Evolutionary conservation across 305 asterid genomes (phyloP), one percentile per base, ranked within the genome.

Genomic region (Fraxinus platypoda): DNA sequence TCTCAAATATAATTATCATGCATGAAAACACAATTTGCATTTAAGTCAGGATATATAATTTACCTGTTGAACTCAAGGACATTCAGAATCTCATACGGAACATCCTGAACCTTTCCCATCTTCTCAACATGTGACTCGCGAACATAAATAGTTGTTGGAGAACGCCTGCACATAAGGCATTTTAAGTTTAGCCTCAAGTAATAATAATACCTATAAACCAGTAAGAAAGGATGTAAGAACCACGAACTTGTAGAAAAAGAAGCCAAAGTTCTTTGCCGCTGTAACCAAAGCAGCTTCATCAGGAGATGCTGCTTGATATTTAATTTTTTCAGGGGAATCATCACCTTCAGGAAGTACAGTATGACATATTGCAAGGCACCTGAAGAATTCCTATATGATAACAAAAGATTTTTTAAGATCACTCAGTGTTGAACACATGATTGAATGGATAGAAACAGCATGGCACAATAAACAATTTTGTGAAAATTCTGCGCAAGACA

Each of bases 341-440:
- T 97, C 99, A 62, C 99, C 99, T 91, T 97, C 99, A 49, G 99
- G 98, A 86, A 97, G 99, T 85, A 97, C 99, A 52, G 99, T 97
- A 85, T 97, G 99, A 82, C 99, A 97, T 85, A 97, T 93, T 37
- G 99, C 99, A 85, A 97, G 98, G 90, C 99, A 97, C 88, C 98
- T 95, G 87, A 97, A 97, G 89, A 97, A 97, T 87, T 95, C 99
- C 99, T 97, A 87, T 77, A 90, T 68, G 84, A 87, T 78, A 64
- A 80, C 74, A 82, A 88, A 76, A 80, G 11, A 64, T 31, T 54
- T 74, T 82, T 19, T 49, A 64, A 37, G 30, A 81, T 78, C 78
- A 57, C 81, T 80, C 57, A 5, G 41, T 19, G 31, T 78, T 31
- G 23, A 76, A 75, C n/a, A 68, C 37, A 19, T 66, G 34, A 21